phyloP scores from a whole-genome alignment of 257 asterid species.

The Galeopsis tetrahit region DNA sequence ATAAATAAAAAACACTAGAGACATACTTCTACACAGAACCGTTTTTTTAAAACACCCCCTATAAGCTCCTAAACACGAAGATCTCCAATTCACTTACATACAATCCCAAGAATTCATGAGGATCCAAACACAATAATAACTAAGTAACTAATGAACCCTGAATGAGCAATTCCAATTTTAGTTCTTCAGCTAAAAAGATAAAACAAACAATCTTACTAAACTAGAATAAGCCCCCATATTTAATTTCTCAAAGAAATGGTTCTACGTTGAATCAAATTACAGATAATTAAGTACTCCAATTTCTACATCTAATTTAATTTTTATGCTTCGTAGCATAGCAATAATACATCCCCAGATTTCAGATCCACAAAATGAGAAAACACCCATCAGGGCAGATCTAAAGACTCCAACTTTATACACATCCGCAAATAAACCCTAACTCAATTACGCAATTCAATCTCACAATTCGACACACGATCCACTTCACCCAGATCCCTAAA shows the following conservation, averaged over 20 bases:
- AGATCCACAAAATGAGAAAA: conserved; percentile 27
- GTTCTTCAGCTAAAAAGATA: not conserved
- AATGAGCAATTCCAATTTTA: not conserved
- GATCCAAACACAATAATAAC: conserved; percentile 18
- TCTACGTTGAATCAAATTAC: conserved; percentile 3
- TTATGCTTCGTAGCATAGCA: conserved; percentile 14
- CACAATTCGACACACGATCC: conserved; percentile 37
- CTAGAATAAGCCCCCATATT: conserved; percentile 8
- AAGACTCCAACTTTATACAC: conserved; percentile 29
- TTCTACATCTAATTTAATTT: conserved; percentile 1
- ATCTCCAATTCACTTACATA: not conserved
- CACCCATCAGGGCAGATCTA: conserved; percentile 37
- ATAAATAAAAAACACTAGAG: no score
- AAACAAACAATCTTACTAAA: not conserved
- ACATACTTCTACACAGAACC: no score
- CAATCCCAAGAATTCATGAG: conserved; percentile 11
- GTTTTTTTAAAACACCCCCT: not conserved
- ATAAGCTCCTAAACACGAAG: not conserved
- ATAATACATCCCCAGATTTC: conserved; percentile 13
- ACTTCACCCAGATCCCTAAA: conserved; percentile 36
- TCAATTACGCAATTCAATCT: conserved; percentile 25
- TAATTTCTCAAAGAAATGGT: conserved; percentile 9
- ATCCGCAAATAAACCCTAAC: conserved; percentile 30
- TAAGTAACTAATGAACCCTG: not conserved
- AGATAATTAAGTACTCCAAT: conserved; percentile 2